These are phyloP conservation scores for Lasiodiplodia gonubiensis DNA, from an alignment of 2,329 filamentous ascomycete species.

Conservation along the genomic window DNA sequence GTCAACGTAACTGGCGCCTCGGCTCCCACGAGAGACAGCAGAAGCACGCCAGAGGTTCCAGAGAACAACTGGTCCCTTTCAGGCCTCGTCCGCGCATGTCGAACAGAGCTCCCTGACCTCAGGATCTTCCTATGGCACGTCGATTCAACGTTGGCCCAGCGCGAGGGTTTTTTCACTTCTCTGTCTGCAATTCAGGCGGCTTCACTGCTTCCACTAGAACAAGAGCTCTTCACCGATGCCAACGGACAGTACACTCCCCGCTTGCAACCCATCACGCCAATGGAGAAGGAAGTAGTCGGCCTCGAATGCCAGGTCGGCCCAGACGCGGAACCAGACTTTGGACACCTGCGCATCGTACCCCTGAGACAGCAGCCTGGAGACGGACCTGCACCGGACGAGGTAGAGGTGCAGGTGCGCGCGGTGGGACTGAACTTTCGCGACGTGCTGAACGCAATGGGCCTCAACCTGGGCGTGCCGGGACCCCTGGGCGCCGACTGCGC, in stretches of 20 bases:
- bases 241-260: background rate
- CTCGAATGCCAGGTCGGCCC: background rate
- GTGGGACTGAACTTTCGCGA: conserved; percentile 8
- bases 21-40: too few relatives aligned
- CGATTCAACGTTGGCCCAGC: background rate
- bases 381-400: conserved; percentile 29
- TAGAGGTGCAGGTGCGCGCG: conserved; percentile 33
- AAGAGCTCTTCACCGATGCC: background rate
- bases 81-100: background rate
- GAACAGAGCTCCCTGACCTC: background rate
- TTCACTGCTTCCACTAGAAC: background rate
- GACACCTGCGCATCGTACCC: background rate
- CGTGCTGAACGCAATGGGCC: background rate
- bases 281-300: background rate
- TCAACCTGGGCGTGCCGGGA: conserved; percentile 26
- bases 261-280: background rate
- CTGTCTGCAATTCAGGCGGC: background rate
- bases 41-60: background rate
- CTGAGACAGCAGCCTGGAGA: background rate
- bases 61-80: background rate
- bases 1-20: too few relatives aligned
- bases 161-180: background rate
- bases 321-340: background rate
- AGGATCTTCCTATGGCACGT: background rate
- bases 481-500: conserved; percentile 29